These are phyloP conservation scores for Xylaria telfairii DNA, from an alignment of 495 filamentous ascomycete species.

Conservation along the genomic window DNA sequence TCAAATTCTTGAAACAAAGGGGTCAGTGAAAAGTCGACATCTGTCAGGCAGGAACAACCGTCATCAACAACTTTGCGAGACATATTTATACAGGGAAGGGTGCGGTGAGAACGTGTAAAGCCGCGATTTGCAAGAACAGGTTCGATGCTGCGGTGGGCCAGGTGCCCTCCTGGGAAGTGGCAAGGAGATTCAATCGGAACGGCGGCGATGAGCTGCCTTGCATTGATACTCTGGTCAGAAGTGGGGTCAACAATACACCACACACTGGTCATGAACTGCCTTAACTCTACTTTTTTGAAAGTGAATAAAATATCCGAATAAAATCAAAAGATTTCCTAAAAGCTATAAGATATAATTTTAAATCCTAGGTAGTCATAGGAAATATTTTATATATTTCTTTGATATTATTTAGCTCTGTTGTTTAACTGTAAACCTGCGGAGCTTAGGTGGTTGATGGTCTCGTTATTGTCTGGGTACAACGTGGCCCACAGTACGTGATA, in stretches of 20 bases:
- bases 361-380: too few relatives aligned
- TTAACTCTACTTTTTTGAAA: too few relatives aligned
- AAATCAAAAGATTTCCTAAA: too few relatives aligned
- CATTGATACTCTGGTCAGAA: background rate
- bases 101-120: constrained; percentile 6
- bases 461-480: too few relatives aligned
- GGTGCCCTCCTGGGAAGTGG: background rate
- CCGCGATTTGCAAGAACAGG: constrained; percentile 14
- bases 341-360: too few relatives aligned
- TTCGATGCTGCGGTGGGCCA: background rate
- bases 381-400: too few relatives aligned
- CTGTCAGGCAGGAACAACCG: constrained; percentile 3
- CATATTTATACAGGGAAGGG: constrained; percentile 12
- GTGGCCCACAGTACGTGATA: constrained; percentile 6
- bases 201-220: constrained; percentile 7
- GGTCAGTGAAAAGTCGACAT: background rate
- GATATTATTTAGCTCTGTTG: too few relatives aligned
- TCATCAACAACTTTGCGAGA: background rate
- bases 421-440: too few relatives aligned
- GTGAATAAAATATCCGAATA: too few relatives aligned
- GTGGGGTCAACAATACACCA: too few relatives aligned
- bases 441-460: too few relatives aligned
- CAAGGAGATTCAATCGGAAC: constrained; percentile 16
- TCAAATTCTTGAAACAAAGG: constrained; percentile 14
- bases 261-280: too few relatives aligned